phyloP scores from a whole-genome alignment of 2,329 filamentous ascomycete species.

The Claviceps sorghi region DNA sequence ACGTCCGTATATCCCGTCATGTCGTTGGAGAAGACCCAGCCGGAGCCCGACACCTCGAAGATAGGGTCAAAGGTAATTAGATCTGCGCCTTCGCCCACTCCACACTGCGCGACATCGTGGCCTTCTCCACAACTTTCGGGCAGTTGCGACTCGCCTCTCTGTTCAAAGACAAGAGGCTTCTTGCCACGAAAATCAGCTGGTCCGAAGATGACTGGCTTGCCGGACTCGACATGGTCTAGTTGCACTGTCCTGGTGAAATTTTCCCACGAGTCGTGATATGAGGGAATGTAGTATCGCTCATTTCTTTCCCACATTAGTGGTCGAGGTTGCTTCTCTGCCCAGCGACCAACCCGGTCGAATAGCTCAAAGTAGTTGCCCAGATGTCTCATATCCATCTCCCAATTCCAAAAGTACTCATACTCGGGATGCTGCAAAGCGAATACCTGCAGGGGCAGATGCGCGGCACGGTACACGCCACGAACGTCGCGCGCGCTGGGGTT shows the following conservation, averaged over 20 bases:
- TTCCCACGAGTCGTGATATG: slow-evolving; percentile 54
- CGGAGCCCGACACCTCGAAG: slow-evolving; percentile 55
- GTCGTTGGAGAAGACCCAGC: slow-evolving; percentile 59
- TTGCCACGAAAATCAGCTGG: slow-evolving; percentile 40
- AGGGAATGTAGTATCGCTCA: slow-evolving; percentile 61
- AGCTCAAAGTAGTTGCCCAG: slow-evolving; percentile 58
- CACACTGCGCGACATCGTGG: slow-evolving; percentile 38
- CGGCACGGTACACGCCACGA: slow-evolving; percentile 54
- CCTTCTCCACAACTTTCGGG: slow-evolving; percentile 41
- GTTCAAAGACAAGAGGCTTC: slow-evolving; percentile 32
- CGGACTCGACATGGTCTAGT: slow-evolving; percentile 39
- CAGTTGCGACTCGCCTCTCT: slow-evolving; percentile 36
- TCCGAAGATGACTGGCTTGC: slow-evolving; percentile 51
- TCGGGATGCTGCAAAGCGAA: slow-evolving; percentile 49
- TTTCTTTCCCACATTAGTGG: slow-evolving; percentile 66
- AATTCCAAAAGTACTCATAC: slow-evolving; percentile 56
- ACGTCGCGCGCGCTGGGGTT: slow-evolving; percentile 43
- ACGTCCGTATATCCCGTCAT: slow-evolving; percentile 54
- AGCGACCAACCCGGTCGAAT: slow-evolving; percentile 50
- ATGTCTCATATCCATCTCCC: slow-evolving; percentile 55
- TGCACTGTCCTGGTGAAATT: slow-evolving; percentile 55
- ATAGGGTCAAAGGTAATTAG: slow-evolving; percentile 66
- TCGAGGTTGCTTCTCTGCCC: slow-evolving; percentile 53
- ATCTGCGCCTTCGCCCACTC: slow-evolving; percentile 57
- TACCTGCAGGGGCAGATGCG: slow-evolving; percentile 48